Evolutionary conservation across 2,329 filamentous ascomycete genomes (phyloP).

Genomic region (Periconia sp.): DNA sequence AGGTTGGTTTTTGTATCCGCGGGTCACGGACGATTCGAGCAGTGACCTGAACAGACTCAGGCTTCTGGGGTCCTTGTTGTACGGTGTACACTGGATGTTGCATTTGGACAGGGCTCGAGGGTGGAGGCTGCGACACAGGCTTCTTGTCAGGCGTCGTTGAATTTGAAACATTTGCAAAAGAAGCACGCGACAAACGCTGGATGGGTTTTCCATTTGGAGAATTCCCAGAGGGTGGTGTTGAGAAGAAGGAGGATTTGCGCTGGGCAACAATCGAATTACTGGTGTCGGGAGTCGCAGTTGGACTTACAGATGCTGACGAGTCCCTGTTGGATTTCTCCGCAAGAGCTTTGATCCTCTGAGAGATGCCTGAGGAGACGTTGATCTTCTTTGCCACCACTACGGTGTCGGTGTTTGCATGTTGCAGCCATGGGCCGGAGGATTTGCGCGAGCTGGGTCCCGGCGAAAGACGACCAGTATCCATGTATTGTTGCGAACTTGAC

Average conservation of each 20-base stretch:
- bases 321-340: slow-evolving; percentile 73
- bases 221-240: slow-evolving; percentile 36
- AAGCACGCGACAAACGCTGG: slow-evolving; percentile 37
- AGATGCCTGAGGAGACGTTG: slow-evolving; percentile 88
- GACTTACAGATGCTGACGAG: slow-evolving; percentile 33
- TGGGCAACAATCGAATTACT: slow-evolving; percentile 41
- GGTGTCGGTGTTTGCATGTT: slow-evolving; percentile 30
- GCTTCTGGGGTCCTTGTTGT: slow-evolving; percentile 49
- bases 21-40: slow-evolving; percentile 79
- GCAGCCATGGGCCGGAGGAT: slow-evolving; percentile 40
- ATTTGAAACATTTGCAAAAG: slow-evolving; percentile 31
- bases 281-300: slow-evolving; percentile 30
- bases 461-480: slow-evolving; percentile 28
- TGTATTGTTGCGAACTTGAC: slow-evolving; percentile 47
- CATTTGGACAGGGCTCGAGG: slow-evolving; percentile 20
- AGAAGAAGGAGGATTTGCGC: slow-evolving; percentile 47
- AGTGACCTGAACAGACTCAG: slow-evolving; percentile 86
- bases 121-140: slow-evolving; percentile 22
- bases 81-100: slow-evolving; percentile 47
- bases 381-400: slow-evolving; percentile 68
- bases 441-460: slow-evolving; percentile 34
- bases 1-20: slow-evolving; percentile 33
- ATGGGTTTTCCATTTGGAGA: slow-evolving; percentile 31
- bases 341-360: slow-evolving; percentile 90
- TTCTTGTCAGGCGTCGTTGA: slow-evolving; percentile 37